Evolutionary conservation across 2,329 filamentous ascomycete species (phyloP).

Genomic region (Leptosphaerulina australis): DNA sequence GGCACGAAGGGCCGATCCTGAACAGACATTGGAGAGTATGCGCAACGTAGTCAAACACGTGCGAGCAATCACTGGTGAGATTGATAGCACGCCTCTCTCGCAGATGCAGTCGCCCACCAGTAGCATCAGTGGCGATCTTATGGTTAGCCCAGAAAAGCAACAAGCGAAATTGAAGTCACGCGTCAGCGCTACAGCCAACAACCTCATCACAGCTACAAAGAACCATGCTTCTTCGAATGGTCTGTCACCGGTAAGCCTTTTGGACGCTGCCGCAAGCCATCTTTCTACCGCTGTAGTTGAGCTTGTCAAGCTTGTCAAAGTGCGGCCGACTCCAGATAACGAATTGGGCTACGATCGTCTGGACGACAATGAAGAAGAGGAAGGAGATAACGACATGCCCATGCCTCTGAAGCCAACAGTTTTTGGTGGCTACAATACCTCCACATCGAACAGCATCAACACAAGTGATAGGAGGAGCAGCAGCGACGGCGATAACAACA

Average conservation of each 20-base stretch:
- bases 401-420: conserved; percentile 43
- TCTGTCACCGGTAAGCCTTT: conserved; percentile 86
- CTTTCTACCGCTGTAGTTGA: conserved; percentile 86
- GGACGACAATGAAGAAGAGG: conserved; percentile 62
- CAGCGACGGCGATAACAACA: conserved; percentile 15
- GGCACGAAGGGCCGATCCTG: conserved; percentile 74
- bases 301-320: conserved; percentile 81
- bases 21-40: conserved; percentile 81
- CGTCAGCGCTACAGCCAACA: conserved; percentile 93
- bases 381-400: conserved; percentile 54
- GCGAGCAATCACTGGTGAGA: conserved; percentile 81
- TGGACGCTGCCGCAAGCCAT: conserved; percentile 93
- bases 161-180: conserved; percentile 75
- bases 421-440: conserved; percentile 22
- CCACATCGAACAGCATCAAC: conserved; percentile 27
- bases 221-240: conserved; percentile 85
- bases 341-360: conserved; percentile 72
- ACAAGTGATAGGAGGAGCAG: too few species aligned
- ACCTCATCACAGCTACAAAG: conserved; percentile 91
- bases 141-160: conserved; percentile 53
- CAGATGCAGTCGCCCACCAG: conserved; percentile 45
- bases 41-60: conserved; percentile 84
- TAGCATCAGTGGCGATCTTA: conserved; percentile 43
- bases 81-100: conserved; percentile 62
- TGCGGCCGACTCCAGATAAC: conserved; percentile 73